Base-by-base conservation (phyloP, 352 stramenopile species). In the Phytophthora ramorum region DNA sequence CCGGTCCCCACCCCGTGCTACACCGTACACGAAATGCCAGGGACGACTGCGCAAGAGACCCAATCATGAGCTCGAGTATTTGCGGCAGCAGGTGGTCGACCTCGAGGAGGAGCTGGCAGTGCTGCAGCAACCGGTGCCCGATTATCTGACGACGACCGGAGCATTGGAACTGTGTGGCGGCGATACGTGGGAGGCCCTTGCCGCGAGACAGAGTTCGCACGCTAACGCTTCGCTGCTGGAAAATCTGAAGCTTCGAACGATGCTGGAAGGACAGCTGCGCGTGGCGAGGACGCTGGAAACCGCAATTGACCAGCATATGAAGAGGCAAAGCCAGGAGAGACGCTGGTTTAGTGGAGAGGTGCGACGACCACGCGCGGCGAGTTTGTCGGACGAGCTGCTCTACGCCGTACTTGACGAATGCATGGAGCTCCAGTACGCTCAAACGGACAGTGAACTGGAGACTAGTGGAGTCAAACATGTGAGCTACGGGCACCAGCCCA, bases 61-160 rank as follows among this genome's bases (percentile, higher is more conserved):
- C 28, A 74, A 70, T 17, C 53, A 74, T 44, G 60, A 74, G 43
- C 53, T 74, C 16, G 66, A 74, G 41, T 74, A 74, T 37, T 62
- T 74, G 22, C 53, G 60, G 12, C 48, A 50, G 40, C 32, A 62
- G 30, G 66, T 74, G 19, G 9, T 30, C 5, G 45, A 63, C 53
- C 60, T 74, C 5, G 51, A 74, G 49, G 51, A 55, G 30, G 43
- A 74, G 49, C 48, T 74, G 34, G 34, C 22, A 51, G 53, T 62
- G 17, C 47, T 73, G 28, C 49, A 30, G 13, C 49, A 67, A 55
- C 43, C 59, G 7, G 58, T 60, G 20, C 32, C 7, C 9, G 22
- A 24, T 24, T 24, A 24, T 24, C 22, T 24, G 22, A 24, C 22
- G 22, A 40, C 34, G n/a, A 47, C 14, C 12, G 12, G 8, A 17